These are phyloP conservation scores for Botryotinia calthae DNA, from an alignment of 2,329 filamentous ascomycete genomes.

Conservation along the genomic window DNA sequence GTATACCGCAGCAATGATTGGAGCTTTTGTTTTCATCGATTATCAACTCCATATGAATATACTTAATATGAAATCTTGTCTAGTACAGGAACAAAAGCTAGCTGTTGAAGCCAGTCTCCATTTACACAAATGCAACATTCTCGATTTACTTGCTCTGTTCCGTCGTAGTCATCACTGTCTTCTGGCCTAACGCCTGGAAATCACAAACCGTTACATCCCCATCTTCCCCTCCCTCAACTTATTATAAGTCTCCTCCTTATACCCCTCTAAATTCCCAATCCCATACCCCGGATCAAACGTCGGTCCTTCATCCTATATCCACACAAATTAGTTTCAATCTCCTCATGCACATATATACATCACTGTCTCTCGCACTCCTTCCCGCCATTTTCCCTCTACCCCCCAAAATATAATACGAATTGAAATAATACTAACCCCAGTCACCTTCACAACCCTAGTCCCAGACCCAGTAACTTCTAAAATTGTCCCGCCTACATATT, in stretches of 20 bases:
- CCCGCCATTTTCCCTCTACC: background rate
- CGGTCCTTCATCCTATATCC: background rate
- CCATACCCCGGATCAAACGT: conserved; percentile 1
- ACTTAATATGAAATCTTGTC: background rate
- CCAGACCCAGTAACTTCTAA: conserved; percentile 41
- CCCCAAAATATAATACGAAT: background rate
- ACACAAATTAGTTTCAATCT: background rate
- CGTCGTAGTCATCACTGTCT: background rate
- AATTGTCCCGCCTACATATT: conserved; percentile 43
- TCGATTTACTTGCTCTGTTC: background rate
- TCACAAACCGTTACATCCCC: conserved; percentile 2
- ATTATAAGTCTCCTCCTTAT: conserved; percentile 8
- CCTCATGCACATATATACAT: background rate
- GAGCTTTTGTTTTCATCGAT: background rate
- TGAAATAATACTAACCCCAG: conserved; percentile 7
- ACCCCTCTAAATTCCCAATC: conserved; percentile 38
- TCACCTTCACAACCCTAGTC: conserved; percentile 26
- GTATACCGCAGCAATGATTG: conserved; percentile 12
- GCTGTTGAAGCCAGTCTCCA: conserved; percentile 3
- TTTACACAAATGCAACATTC: background rate
- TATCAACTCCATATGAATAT: background rate
- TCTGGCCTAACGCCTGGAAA: background rate
- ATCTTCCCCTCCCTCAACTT: conserved; percentile 19
- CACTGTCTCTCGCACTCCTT: background rate
- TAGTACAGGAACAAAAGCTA: background rate